These are phyloP conservation scores for Fusarium floridanum DNA, from an alignment of 2,329 filamentous ascomycete species.

Conservation along the genomic window DNA sequence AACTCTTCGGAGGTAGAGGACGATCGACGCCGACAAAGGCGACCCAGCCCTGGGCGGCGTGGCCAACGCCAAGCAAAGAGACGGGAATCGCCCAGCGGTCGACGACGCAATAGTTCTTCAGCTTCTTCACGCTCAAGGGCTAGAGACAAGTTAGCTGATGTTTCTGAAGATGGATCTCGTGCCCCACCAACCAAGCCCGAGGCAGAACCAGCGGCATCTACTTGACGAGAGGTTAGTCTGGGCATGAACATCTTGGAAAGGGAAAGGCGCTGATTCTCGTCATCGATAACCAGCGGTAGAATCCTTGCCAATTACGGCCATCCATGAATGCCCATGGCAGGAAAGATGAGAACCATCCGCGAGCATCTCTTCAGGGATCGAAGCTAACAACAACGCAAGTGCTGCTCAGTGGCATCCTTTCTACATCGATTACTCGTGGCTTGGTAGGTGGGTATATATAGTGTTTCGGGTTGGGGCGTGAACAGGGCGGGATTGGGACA, in stretches of 20 bases:
- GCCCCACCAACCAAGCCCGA: constrained; percentile 36
- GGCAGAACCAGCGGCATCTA: constrained; percentile 16
- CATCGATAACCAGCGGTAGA: constrained; percentile 1
- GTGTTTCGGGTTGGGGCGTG: background rate
- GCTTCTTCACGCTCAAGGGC: constrained; percentile 63
- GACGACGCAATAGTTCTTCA: constrained; percentile 65
- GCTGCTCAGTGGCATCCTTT: constrained; percentile 7
- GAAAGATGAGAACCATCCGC: constrained; percentile 31
- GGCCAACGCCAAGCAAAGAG: constrained; percentile 26
- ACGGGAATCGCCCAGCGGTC: constrained; percentile 40
- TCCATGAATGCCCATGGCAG: constrained; percentile 1
- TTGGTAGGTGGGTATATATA: background rate
- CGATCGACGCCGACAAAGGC: constrained; percentile 17
- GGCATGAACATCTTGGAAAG: background rate
- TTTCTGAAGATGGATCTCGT: constrained; percentile 54
- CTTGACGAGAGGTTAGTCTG: constrained; percentile 43
- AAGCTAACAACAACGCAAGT: constrained; percentile 35
- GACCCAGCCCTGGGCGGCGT: constrained; percentile 20
- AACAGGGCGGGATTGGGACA: background rate
- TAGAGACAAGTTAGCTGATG: constrained; percentile 70
- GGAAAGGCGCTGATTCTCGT: constrained; percentile 16
- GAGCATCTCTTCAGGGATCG: constrained; percentile 14
- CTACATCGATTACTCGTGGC: constrained; percentile 5
- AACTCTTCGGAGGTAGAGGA: constrained; percentile 27
- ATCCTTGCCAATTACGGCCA: constrained; percentile 4